Evolutionary conservation across 495 filamentous ascomycete genomes (phyloP).

Genomic region (Hypoxylon crocopeplum): DNA sequence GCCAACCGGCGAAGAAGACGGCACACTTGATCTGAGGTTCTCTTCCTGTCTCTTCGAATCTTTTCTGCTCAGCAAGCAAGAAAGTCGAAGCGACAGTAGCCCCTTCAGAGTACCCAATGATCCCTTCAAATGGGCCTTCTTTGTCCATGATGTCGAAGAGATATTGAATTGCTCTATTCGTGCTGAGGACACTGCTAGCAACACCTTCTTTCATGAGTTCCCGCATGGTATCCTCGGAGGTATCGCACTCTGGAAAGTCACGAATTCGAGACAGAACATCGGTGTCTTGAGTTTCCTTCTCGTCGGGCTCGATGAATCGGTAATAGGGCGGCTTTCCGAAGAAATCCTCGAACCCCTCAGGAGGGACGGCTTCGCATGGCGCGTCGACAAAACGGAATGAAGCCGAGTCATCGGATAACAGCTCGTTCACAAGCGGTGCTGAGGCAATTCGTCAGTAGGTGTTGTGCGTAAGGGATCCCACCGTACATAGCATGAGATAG

Average conservation of each 20-base stretch:
- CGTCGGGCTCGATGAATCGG: conserved; percentile 57
- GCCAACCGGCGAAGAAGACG: conserved; percentile 65
- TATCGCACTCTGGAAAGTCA: conserved; percentile 56
- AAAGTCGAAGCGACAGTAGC: conserved; percentile 63
- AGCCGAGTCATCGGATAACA: conserved; percentile 52
- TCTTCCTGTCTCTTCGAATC: conserved; percentile 53
- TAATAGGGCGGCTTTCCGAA: conserved; percentile 59
- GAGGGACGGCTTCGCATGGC: conserved; percentile 54
- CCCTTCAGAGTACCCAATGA: conserved; percentile 70
- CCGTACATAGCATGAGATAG: conserved; percentile 1
- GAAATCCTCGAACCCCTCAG: conserved; percentile 59
- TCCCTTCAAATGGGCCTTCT: conserved; percentile 57
- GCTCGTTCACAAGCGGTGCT: conserved; percentile 57
- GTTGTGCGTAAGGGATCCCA: neutral
- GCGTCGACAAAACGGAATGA: conserved; percentile 57
- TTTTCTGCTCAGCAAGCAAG: conserved; percentile 59
- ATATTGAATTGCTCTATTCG: conserved; percentile 50
- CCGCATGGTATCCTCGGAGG: conserved; percentile 57
- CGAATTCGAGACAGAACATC: conserved; percentile 58
- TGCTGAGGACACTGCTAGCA: conserved; percentile 50
- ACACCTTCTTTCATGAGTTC: conserved; percentile 58
- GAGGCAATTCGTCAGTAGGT: conserved; percentile 13
- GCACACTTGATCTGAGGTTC: conserved; percentile 61
- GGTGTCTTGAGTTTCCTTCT: conserved; percentile 49
- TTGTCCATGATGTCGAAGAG: conserved; percentile 57